Evolutionary conservation across 441 rosid species (phyloP), one percentile per base, ranked within the genome.

Genomic region (Pelargonium exstipulatum): DNA sequence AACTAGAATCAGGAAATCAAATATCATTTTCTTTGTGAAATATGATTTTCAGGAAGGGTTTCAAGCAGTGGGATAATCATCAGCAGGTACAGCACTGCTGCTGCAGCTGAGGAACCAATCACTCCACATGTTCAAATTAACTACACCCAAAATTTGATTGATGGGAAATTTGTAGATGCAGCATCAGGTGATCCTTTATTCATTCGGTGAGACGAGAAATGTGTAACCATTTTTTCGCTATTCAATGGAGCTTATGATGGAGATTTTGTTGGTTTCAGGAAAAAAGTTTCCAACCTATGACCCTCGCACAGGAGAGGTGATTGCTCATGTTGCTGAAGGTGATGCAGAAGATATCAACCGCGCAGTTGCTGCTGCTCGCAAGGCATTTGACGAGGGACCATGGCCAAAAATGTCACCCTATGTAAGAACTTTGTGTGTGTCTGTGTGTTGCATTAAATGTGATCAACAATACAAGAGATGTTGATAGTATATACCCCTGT

Each of bases 331-430:
- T 40, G 92, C 92, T 18, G 95, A 89, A 79, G 89, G 86, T 20
- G 92, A 87, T 60, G 82, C 76, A 2, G 92, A 83, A 80, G 95
- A 89, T 72, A 70, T 89, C 42, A 75, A 89, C 77, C 75, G 74
- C n/a, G 95, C 90, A 10, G 95, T 89, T 4, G 73, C 79, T 2
- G 87, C 92, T 40, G 95, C 95, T 68, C 89, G 89, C 64, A 84
- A 83, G 70, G 90, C 95, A 4, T 89, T 89, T 70, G 90, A 89
- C 58, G 86, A 85, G 58, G 92, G 95, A 37, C 95, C 92, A 0
- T 89, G 95, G 92, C 89, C 92, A 0, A 87, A 74, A 75, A 89
- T 89, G 89, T 69, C 83, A 16, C 62, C 95, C 66, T 89, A 89
- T 70, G 95, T 89, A 69, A 37, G 70, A 43, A 71, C 1, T 55